Evolutionary conservation across 306 rosid genomes (phyloP), one percentile per base, ranked within the genome.

Genomic region (Cotoneaster glaucophyllus): DNA sequence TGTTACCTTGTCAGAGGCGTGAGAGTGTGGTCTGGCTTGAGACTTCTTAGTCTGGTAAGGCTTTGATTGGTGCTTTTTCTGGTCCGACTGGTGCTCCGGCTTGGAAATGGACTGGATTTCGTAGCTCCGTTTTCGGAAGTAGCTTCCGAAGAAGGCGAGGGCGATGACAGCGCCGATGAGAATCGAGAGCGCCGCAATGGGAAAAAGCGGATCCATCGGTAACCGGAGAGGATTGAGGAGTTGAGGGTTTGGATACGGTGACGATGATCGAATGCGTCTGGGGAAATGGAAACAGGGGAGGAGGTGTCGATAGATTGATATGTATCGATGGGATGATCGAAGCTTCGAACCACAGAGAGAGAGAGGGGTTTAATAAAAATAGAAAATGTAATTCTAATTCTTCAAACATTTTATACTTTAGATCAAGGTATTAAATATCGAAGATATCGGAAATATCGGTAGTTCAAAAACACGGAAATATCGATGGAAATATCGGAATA

Each of bases 121-220:
- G 75, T 96, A 88, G 85, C 86, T 83, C 56, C 94, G 96, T 26
- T 96, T 84, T 45, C 79, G 75, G 62, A 86, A 83, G 90, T 96
- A 96, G 76, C 81, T 43, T 15, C 69, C 58, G 81, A 96, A 96
- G 91, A 93, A 96, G 67, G 70, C 71, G 25, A 78, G 7, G 66
- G 89, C 96, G 57, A 96, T 82, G 37, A 92, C 24, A 53, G 96
- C 88, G 31, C 98, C 98, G 31, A 93, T 79, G 11, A 96, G n/a
- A 44, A 90, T 79, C 11, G 98, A 96, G 1, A 89, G 34, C 8
- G 32, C 80, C 17, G 78, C 79, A 72, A 96, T 71, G 67, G 84
- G 84, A 14, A 89, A 48, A 48, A 78, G 17, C 14, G 88, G 96
- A 82, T 93, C 99, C 99, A 96, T 96, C 67, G 39, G 22, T 3